phyloP scores from a whole-genome alignment of 768 basidiomycete genomes.

The Tulasnella sp. region DNA sequence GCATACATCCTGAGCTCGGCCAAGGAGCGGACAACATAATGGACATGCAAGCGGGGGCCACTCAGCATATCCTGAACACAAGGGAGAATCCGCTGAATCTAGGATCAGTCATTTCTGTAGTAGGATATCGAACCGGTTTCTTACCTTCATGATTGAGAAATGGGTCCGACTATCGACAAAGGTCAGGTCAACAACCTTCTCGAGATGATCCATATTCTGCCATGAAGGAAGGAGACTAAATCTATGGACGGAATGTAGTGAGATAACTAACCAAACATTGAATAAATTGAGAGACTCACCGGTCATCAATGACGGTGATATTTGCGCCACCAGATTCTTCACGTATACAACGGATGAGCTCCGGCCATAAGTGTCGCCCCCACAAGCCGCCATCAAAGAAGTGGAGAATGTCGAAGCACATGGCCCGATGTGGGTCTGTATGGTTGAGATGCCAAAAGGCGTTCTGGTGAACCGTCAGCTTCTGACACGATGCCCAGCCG shows the following conservation, averaged over 20 bases:
- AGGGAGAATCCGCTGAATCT: constrained; percentile 4
- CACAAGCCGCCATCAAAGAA: constrained; percentile 14
- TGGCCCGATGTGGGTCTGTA: not conserved
- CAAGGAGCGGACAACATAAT: not conserved
- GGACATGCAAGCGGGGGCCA: not conserved
- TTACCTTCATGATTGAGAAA: constrained; percentile 14
- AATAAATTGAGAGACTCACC: not conserved
- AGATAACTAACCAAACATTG: not conserved
- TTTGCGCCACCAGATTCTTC: not conserved
- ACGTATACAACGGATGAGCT: not conserved
- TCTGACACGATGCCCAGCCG: not conserved
- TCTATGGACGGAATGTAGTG: not conserved
- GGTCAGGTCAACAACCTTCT: not conserved
- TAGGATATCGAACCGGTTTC: not conserved
- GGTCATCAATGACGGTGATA: constrained; percentile 1
- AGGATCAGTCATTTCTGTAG: not conserved
- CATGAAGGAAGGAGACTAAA: constrained; percentile 1
- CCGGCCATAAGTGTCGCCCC: not conserved
- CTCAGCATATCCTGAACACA: not conserved
- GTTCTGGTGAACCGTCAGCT: not conserved
- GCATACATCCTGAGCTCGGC: not conserved
- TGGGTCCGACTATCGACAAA: constrained; percentile 8
- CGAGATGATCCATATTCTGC: not conserved
- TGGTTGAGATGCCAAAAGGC: constrained; percentile 2
- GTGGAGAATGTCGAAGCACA: constrained; percentile 6